Conservation (phyloP, 192 early-diverging fungal species). For the Phlyctochytrium bullatum region DNA sequence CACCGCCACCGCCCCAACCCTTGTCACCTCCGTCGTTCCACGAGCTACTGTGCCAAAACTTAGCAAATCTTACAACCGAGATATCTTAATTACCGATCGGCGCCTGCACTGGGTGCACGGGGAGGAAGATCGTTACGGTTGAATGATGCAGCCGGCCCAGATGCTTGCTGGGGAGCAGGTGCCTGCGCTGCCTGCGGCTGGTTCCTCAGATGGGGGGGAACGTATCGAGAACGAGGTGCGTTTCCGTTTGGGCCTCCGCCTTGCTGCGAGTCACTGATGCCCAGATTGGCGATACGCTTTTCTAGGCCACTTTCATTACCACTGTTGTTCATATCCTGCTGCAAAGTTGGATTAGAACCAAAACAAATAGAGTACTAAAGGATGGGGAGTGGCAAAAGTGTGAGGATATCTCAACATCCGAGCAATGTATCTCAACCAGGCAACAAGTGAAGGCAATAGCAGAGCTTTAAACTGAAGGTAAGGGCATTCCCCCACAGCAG, state of each 20-base stretch:
- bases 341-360: too few species aligned
- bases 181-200: background rate
- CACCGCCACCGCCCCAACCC: background rate
- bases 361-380: too few species aligned
- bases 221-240: slow-evolving; percentile 8
- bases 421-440: too few species aligned
- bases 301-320: background rate
- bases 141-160: background rate
- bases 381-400: too few species aligned
- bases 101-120: background rate
- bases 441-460: too few species aligned
- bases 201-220: slow-evolving; percentile 21
- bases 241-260: background rate
- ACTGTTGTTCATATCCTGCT: background rate
- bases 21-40: background rate
- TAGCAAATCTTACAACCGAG: background rate
- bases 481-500: too few species aligned
- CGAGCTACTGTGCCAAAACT: background rate
- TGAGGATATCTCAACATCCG: too few species aligned
- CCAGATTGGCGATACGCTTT: background rate
- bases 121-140: background rate
- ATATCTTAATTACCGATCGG: background rate
- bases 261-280: background rate
- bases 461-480: too few species aligned
- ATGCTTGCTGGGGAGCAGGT: background rate